Evolutionary conservation across 345 rosid species (phyloP), one percentile per base, ranked within the genome.

Genomic region (Gossypium thurberi): DNA sequence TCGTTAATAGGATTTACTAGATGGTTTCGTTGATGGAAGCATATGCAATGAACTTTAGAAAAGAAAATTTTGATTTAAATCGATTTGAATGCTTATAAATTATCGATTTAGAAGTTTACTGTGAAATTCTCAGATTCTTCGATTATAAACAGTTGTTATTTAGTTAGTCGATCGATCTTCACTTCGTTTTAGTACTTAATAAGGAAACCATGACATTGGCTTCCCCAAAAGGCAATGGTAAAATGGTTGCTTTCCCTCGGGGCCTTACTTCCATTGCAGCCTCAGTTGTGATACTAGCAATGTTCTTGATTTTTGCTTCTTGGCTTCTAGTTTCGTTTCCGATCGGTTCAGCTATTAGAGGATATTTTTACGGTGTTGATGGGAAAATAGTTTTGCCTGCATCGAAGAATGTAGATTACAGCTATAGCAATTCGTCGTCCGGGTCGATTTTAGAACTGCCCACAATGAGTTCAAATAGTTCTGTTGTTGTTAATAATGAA

Each of bases 301-400:
- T 84, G 72, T 85, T 91, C 81, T 76, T 91, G 81, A 42, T 90
- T 69, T 70, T 90, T 58, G 97, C 87, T 73, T 91, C 96, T 20
- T 78, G 80, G 84, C 80, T 93, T 79, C 78, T 87, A 25, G 81
- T 89, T 70, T 85, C 90, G 1, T 74, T 78, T 72, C 98, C 96
- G 0, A 76, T 86, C 21, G 77, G 88, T 79, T 83, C 92, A 11
- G 82, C 89, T 3, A 78, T 89, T 33, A 82, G 78, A 55, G 85
- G 84, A 8, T 84, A 88, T 51, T 88, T 92, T 75, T 89, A 86
- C n/a, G 85, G 89, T 37, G 67, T 84, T 67, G 90, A 87, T 72
- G 76, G 76, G 73, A 70, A 74, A 50, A 56, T 82, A 26, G 85
- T 72, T 17, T 70, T 81, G 15, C 82, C 78, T 10, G n/a, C 72